A percentile compares a stretch with the other conserved stretches of the same genome.
Conservation (phyloP, 176 grass and related monocot genomes). For the Aegilops sharonensis region DNA sequence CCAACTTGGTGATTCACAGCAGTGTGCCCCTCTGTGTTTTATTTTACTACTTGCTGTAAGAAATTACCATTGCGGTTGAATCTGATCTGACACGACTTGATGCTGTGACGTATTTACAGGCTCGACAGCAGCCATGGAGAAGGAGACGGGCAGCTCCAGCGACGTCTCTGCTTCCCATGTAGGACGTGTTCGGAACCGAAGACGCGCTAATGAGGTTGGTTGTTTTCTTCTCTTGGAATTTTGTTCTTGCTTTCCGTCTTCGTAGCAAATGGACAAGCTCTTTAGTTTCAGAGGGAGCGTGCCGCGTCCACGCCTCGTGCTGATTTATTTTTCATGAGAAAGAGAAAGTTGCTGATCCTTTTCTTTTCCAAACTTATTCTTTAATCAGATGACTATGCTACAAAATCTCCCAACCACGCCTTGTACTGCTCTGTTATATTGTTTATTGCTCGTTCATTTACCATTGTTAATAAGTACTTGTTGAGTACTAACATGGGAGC, state of each 20-base stretch:
- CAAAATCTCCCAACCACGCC: neutral
- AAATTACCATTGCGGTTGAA: neutral
- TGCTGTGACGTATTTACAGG: neutral
- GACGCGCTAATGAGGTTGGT: slow-evolving; percentile 40
- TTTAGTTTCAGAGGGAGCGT: neutral
- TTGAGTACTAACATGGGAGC: neutral
- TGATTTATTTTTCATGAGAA: neutral
- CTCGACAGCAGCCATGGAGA: slow-evolving; percentile 44
- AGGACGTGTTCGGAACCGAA: slow-evolving; percentile 50
- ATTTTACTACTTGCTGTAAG: neutral
- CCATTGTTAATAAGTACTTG: neutral
- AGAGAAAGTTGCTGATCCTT: neutral
- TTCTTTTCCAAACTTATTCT: neutral
- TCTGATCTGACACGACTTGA: neutral
- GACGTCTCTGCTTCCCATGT: slow-evolving; percentile 32
- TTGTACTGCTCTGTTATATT: neutral
- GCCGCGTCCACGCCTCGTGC: neutral
- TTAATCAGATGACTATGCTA: neutral
- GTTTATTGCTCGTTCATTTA: neutral
- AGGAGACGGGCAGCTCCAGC: slow-evolving; percentile 35
- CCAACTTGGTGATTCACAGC: neutral
- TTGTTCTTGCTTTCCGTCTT: neutral
- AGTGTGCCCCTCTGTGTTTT: neutral
- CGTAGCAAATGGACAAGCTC: neutral
- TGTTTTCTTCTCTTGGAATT: neutral